Percentiles rank a stretch among this genome's conserved stretches.
Conservation (phyloP, 2,329 filamentous ascomycete species). For the Fusarium decemcellulare region DNA sequence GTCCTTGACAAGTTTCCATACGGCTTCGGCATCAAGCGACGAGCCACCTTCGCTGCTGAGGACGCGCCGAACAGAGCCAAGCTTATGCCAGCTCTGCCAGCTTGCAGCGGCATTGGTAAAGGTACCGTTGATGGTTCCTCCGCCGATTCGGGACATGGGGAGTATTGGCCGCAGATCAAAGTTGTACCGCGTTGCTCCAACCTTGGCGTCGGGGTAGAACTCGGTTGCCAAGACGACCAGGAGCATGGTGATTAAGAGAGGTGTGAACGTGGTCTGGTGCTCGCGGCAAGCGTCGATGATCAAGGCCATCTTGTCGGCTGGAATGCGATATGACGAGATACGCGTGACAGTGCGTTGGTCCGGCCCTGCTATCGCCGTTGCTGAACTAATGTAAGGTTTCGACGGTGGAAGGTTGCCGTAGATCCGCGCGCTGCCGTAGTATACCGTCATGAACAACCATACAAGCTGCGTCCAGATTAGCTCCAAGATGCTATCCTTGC, state of each 20-base stretch:
- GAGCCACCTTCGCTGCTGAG: background rate
- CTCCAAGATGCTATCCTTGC: slow-evolving; percentile 13
- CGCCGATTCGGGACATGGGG: background rate
- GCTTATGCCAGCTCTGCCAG: slow-evolving; percentile 1
- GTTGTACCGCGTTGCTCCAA: slow-evolving; percentile 26
- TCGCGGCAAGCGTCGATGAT: slow-evolving; percentile 31
- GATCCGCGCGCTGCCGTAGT: slow-evolving; percentile 13
- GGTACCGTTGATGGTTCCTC: background rate
- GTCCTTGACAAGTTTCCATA: background rate
- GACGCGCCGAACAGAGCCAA: background rate
- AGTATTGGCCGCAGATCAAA: slow-evolving; percentile 11
- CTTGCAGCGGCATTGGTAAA: background rate
- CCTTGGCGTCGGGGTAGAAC: slow-evolving; percentile 36
- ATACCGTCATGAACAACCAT: slow-evolving; percentile 4
- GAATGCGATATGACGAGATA: slow-evolving; percentile 22
- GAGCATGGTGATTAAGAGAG: slow-evolving; percentile 36
- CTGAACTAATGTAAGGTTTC: slow-evolving; percentile 23
- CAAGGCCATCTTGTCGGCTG: slow-evolving; percentile 14
- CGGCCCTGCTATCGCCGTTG: slow-evolving; percentile 16
- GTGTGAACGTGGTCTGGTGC: slow-evolving; percentile 39
- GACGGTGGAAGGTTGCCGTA: slow-evolving; percentile 16
- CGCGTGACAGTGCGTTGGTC: slow-evolving; percentile 23
- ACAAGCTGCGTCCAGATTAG: slow-evolving; percentile 14
- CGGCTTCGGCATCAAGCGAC: background rate
- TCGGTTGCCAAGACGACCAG: slow-evolving; percentile 36